These are phyloP conservation scores for Rugonectria rugulosa DNA, from an alignment of 2,329 filamentous ascomycete genomes.

Conservation along the genomic window DNA sequence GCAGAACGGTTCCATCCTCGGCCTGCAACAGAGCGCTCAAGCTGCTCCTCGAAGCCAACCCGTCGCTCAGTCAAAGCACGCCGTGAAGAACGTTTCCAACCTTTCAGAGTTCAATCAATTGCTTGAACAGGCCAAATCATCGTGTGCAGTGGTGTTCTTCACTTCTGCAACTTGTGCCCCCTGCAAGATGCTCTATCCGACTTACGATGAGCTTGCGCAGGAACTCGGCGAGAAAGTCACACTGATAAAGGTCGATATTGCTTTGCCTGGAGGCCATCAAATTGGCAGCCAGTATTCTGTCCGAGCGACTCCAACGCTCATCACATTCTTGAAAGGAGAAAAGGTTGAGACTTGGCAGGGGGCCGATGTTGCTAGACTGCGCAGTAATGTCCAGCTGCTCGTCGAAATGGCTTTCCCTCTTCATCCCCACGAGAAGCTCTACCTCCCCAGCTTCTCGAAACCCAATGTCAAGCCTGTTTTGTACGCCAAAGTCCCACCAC, in stretches of 20 bases:
- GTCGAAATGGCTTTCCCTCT: slow-evolving; percentile 76
- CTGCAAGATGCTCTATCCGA: slow-evolving; percentile 82
- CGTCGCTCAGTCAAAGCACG: slow-evolving; percentile 40
- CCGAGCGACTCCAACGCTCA: slow-evolving; percentile 84
- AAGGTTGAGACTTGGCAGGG: slow-evolving; percentile 84
- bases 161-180: slow-evolving; percentile 87
- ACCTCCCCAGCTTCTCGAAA: slow-evolving; percentile 73
- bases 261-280: slow-evolving; percentile 67
- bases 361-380: slow-evolving; percentile 72
- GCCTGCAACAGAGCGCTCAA: slow-evolving; percentile 53
- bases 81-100: slow-evolving; percentile 68
- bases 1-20: slow-evolving; percentile 59
- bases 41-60: slow-evolving; percentile 26
- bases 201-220: slow-evolving; percentile 80
- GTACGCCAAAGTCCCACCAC: slow-evolving; percentile 80
- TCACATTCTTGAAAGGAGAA: slow-evolving; percentile 80
- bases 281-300: slow-evolving; percentile 73
- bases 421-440: slow-evolving; percentile 78
- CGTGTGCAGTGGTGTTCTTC: slow-evolving; percentile 88
- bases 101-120: slow-evolving; percentile 40
- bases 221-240: slow-evolving; percentile 73
- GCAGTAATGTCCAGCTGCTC: slow-evolving; percentile 75
- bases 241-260: slow-evolving; percentile 86
- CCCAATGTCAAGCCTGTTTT: slow-evolving; percentile 70
- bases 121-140: slow-evolving; percentile 66